These are phyloP conservation scores for Flagelloscypha sp. DNA, from an alignment of 768 basidiomycete species.

Conservation along the genomic window DNA sequence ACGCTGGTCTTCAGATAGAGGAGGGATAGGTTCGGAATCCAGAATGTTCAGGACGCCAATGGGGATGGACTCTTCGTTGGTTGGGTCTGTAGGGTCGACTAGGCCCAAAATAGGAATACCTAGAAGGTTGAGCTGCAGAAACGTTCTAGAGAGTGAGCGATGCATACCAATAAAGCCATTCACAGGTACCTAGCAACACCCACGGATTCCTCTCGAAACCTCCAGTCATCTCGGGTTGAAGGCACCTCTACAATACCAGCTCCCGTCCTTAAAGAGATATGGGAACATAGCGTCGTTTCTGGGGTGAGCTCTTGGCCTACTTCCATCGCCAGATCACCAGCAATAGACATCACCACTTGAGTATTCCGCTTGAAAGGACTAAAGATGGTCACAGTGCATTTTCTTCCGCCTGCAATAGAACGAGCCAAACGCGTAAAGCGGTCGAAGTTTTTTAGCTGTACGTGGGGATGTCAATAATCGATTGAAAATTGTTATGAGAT, in stretches of 20 bases:
- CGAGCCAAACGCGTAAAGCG: no score
- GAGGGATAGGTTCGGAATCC: conserved; percentile 3
- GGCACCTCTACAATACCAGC: conserved; percentile 4
- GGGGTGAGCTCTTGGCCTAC: conserved; percentile 3
- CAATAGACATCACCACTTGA: conserved; percentile 8
- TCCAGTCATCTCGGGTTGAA: conserved; percentile 6
- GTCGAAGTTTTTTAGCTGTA: no score
- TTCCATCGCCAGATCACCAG: conserved; percentile 4
- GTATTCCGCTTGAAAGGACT: conserved; percentile 8
- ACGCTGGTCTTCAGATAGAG: conserved; percentile 2
- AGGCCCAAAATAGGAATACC: no score
- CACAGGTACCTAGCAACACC: no score
- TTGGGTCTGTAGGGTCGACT: no score
- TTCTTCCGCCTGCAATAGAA: no score
- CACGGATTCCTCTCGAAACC: conserved; percentile 8
- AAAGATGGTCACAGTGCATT: conserved; percentile 7
- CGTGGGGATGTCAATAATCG: no score
- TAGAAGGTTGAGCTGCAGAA: no score
- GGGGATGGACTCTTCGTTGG: no score
- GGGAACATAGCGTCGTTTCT: conserved; percentile 8
- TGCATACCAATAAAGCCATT: no score
- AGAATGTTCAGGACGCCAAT: conserved; percentile 10
- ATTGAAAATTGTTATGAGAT: no score
- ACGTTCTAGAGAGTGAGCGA: no score
- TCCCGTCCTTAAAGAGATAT: conserved; percentile 8